Evolutionary conservation across 805 yeast species (phyloP).

Genomic region (Metschnikowia matae): DNA sequence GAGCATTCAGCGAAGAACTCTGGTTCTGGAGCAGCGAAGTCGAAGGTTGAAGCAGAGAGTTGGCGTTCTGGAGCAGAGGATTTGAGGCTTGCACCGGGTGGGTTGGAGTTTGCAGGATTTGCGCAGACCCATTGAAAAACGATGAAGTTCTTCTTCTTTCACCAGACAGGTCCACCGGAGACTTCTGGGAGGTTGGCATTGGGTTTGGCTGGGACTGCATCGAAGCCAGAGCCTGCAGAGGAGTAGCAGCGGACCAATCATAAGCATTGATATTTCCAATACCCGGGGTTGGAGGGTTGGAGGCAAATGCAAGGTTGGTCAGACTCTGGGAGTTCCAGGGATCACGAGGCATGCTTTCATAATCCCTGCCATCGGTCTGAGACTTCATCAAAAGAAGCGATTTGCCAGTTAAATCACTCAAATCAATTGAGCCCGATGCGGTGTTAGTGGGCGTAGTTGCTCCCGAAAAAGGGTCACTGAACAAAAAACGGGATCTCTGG

Average conservation of each 20-base stretch:
- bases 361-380: constrained; percentile 44
- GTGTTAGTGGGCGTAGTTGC: constrained; percentile 13
- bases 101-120: neutral
- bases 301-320: constrained; percentile 16
- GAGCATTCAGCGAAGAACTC: neutral
- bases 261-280: constrained; percentile 9
- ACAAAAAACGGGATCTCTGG: constrained; percentile 65
- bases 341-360: constrained; percentile 45
- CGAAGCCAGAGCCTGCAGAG: constrained; percentile 6
- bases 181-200: constrained; percentile 1
- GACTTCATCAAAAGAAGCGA: constrained; percentile 43
- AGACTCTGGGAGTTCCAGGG: constrained; percentile 33
- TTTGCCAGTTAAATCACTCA: constrained; percentile 38
- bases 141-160: constrained; percentile 52
- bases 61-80: constrained; percentile 1
- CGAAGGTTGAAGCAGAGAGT: neutral
- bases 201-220: constrained; percentile 4
- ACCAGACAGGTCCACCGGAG: constrained; percentile 6
- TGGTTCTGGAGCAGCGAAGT: constrained; percentile 2
- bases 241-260: constrained; percentile 14
- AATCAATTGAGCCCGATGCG: constrained; percentile 27
- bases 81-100: constrained; percentile 5
- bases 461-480: constrained; percentile 54
- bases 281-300: constrained; percentile 42
- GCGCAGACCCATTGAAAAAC: constrained; percentile 39